Evolutionary conservation across 2,329 filamentous ascomycete genomes (phyloP).

Genomic region (Aspergillus jensenii): DNA sequence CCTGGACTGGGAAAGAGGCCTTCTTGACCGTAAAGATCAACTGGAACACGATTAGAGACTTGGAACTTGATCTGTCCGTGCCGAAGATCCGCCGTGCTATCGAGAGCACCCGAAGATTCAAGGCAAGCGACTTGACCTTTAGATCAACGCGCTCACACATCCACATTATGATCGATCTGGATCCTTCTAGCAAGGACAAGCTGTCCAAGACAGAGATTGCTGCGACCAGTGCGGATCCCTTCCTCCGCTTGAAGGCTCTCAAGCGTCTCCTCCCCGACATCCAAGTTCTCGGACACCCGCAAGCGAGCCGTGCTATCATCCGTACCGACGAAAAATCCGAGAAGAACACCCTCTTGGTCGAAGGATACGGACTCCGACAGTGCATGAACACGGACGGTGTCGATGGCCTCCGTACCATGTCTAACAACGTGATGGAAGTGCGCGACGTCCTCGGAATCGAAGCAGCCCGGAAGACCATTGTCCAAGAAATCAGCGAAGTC

Average conservation of each 20-base stretch:
- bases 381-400: constrained; percentile 96
- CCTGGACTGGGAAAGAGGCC: constrained; percentile 75
- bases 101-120: constrained; percentile 75
- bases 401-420: constrained; percentile 69
- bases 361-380: constrained; percentile 84
- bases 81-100: constrained; percentile 76
- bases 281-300: constrained; percentile 86
- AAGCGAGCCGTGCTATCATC: constrained; percentile 83
- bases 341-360: constrained; percentile 75
- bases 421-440: constrained; percentile 90
- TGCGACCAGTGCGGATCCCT: constrained; percentile 44
- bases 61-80: constrained; percentile 77
- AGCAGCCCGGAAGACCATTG: constrained; percentile 85
- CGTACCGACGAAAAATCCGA: constrained; percentile 71
- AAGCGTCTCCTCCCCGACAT: constrained; percentile 79
- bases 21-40: constrained; percentile 83
- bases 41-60: constrained; percentile 70
- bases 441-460: constrained; percentile 89
- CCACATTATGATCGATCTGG: constrained; percentile 66
- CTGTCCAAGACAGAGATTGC: constrained; percentile 45
- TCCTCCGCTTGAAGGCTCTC: constrained; percentile 73
- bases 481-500: constrained; percentile 80
- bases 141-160: constrained; percentile 56
- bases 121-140: constrained; percentile 63
- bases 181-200: constrained; percentile 32